These are phyloP conservation scores for Bretschneidera sinensis DNA, from an alignment of 345 rosid genomes.

Conservation along the genomic window DNA sequence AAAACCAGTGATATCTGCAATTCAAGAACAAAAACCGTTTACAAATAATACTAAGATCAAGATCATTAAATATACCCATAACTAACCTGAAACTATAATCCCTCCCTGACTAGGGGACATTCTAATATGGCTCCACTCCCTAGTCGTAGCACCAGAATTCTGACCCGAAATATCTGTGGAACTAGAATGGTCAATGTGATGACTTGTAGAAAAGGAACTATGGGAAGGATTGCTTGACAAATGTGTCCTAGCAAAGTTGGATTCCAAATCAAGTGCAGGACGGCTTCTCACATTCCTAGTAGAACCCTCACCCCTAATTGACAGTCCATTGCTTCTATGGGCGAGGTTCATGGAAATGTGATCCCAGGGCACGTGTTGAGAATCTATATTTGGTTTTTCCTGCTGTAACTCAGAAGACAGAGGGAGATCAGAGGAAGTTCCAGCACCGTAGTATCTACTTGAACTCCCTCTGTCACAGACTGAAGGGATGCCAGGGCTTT, in stretches of 20 bases:
- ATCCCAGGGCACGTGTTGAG: constrained; percentile 51
- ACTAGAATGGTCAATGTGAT: constrained; percentile 39
- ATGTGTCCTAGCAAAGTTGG: constrained; percentile 39
- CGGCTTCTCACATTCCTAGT: constrained; percentile 78
- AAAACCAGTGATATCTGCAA: constrained; percentile 54
- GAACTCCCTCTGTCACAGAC: constrained; percentile 68
- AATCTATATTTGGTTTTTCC: constrained; percentile 49
- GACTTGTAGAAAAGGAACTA: constrained; percentile 34
- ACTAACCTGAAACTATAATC: constrained; percentile 40
- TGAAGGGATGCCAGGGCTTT: constrained; percentile 60
- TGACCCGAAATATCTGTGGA: constrained; percentile 41
- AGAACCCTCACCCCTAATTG: constrained; percentile 63
- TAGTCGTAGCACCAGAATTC: constrained; percentile 32
- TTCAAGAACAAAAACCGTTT: constrained; percentile 13
- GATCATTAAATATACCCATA: neutral
- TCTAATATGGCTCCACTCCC: constrained; percentile 57
- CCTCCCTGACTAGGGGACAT: constrained; percentile 49
- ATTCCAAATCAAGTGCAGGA: constrained; percentile 55
- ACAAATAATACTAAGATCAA: constrained; percentile 2
- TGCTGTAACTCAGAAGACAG: constrained; percentile 40
- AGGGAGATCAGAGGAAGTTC: constrained; percentile 61
- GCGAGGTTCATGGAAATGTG: constrained; percentile 31
- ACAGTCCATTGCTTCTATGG: constrained; percentile 40
- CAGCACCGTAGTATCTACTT: constrained; percentile 53
- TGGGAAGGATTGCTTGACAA: constrained; percentile 38